Conservation (phyloP, 164 flowering plant genomes). For the Dillenia turbinata region DNA sequence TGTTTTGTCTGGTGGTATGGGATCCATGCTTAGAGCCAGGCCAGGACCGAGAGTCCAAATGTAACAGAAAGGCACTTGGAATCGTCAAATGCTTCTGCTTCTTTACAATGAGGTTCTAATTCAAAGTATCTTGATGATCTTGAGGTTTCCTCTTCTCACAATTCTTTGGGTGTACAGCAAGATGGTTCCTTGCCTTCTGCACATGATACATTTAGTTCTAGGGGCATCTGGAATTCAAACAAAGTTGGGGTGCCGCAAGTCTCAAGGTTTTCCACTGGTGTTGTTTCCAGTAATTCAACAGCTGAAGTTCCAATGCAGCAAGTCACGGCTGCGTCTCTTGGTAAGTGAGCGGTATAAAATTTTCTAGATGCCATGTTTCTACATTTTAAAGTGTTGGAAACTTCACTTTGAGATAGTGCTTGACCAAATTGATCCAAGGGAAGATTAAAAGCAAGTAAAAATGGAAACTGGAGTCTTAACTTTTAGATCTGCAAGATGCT, state of each 20-base stretch:
- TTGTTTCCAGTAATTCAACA: conserved; percentile 13
- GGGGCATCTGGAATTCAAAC: conserved; percentile 39
- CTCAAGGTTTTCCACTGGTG: conserved; percentile 29
- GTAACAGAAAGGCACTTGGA: conserved; percentile 14
- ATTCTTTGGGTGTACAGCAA: conserved; percentile 24
- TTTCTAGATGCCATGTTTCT: conserved; percentile 2
- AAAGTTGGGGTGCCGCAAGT: conserved; percentile 33
- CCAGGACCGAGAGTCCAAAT: conserved; percentile 26
- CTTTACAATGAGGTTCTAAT: conserved; percentile 14
- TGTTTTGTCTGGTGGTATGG: conserved; percentile 19
- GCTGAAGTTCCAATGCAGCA: conserved; percentile 24
- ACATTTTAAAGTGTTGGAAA: background rate
- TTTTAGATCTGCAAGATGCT: too few relatives aligned
- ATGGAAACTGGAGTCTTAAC: too few relatives aligned
- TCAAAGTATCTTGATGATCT: conserved; percentile 29
- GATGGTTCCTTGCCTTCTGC: conserved; percentile 25
- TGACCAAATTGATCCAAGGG: too few relatives aligned
- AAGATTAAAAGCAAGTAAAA: too few relatives aligned
- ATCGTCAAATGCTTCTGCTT: conserved; percentile 13
- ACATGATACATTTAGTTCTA: conserved; percentile 25
- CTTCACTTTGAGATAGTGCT: too few relatives aligned
- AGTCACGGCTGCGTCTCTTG: conserved; percentile 14
- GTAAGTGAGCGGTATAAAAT: conserved; percentile 12
- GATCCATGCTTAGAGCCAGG: conserved; percentile 23
- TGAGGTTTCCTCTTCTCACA: conserved; percentile 31